phyloP scores from a whole-genome alignment of 768 basidiomycete genomes.

The Harrya chromipes region DNA sequence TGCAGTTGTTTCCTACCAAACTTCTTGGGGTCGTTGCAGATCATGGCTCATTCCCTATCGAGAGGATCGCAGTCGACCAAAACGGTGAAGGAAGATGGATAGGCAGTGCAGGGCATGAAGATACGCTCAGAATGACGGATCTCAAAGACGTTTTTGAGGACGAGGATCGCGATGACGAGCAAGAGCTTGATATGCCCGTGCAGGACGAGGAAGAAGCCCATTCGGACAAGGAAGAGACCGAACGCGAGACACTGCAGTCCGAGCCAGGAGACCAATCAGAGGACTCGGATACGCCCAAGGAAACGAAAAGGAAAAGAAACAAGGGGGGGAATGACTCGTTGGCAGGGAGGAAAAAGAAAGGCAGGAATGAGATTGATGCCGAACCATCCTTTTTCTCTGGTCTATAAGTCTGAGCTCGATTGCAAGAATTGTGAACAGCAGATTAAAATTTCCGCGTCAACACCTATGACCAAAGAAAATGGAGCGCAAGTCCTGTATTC shows the following conservation, averaged over 20 bases:
- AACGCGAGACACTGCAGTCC: constrained; percentile 6
- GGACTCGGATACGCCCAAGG: constrained; percentile 31
- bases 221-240: constrained; percentile 12
- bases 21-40: constrained; percentile 87
- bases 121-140: constrained; percentile 80
- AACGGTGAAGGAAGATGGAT: constrained; percentile 72
- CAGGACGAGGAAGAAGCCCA: constrained; percentile 21
- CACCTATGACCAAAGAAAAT: too few species aligned
- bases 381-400: constrained; percentile 67
- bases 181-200: constrained; percentile 18
- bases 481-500: too few species aligned
- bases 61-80: constrained; percentile 70
- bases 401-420: constrained; percentile 35
- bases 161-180: constrained; percentile 28
- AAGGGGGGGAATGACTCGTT: constrained; percentile 49
- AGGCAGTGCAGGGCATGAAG: constrained; percentile 92
- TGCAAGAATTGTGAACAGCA: background rate
- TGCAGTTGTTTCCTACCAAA: constrained; percentile 85
- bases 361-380: constrained; percentile 54
- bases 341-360: constrained; percentile 51
- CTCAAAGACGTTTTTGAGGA: constrained; percentile 68
- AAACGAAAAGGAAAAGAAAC: constrained; percentile 53
- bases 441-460: background rate
- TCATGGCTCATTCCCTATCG: constrained; percentile 90
- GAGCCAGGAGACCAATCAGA: constrained; percentile 23